Conservation (phyloP, 1,139 yeast genomes). For the Hanseniaspora sp. region DNA sequence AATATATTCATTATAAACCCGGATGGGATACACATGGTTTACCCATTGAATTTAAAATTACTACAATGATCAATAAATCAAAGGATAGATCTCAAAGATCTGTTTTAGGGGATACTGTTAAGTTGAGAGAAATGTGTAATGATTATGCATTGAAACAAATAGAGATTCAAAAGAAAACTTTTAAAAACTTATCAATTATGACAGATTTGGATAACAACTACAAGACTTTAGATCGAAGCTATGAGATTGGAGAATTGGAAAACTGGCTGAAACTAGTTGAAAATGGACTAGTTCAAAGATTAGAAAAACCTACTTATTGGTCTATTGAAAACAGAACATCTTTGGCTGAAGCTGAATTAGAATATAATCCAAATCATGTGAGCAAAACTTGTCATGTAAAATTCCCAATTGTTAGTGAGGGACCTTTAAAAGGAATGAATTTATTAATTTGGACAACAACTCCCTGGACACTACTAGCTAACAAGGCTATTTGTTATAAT, state of each 20-base stretch:
- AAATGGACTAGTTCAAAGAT: slow-evolving; percentile 63
- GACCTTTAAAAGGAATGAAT: slow-evolving; percentile 14
- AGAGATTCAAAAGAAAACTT: slow-evolving; percentile 49
- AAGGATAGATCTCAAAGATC: slow-evolving; percentile 23
- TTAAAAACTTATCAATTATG: slow-evolving; percentile 64
- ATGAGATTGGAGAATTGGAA: slow-evolving; percentile 62
- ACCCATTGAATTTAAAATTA: slow-evolving; percentile 84
- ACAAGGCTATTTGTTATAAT: slow-evolving; percentile 70
- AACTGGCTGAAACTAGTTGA: slow-evolving; percentile 58
- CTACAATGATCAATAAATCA: slow-evolving; percentile 30
- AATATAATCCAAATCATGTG: slow-evolving; percentile 61
- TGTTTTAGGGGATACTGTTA: slow-evolving; percentile 33
- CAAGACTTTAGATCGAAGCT: slow-evolving; percentile 56
- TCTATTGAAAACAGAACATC: slow-evolving; percentile 92
- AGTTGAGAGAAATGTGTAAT: slow-evolving; percentile 35
- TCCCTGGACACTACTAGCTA: slow-evolving; percentile 93
- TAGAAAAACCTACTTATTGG: slow-evolving; percentile 94
- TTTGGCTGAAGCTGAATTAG: slow-evolving; percentile 90
- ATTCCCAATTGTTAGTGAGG: slow-evolving; percentile 42
- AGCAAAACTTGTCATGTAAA: slow-evolving; percentile 64
- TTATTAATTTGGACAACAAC: slow-evolving; percentile 88
- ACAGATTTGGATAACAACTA: slow-evolving; percentile 70
- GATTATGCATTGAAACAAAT: slow-evolving; percentile 59
- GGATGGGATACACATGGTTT: slow-evolving; percentile 99
- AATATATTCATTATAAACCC: slow-evolving; percentile 59